A percentile compares a stretch with the other conserved stretches of the same genome.
These are phyloP conservation scores for Gossypium turneri DNA, from an alignment of 345 rosid genomes.

Conservation along the genomic window DNA sequence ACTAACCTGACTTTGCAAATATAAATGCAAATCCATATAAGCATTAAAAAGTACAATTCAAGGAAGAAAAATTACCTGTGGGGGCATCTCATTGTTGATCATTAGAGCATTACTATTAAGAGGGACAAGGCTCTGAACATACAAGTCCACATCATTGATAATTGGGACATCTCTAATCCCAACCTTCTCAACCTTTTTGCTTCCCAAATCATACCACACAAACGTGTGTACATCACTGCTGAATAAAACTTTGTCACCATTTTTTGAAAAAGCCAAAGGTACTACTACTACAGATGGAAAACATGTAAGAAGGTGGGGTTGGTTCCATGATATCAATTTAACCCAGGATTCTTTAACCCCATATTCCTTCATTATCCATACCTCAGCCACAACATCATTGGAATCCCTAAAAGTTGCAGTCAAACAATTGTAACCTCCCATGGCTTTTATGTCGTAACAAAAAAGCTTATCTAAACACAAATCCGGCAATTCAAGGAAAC, in stretches of 20 bases:
- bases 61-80: too few species aligned
- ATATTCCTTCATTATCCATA: slow-evolving; percentile 12
- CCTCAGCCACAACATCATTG: neutral
- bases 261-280: neutral
- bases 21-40: too few species aligned
- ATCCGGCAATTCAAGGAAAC: slow-evolving; percentile 23
- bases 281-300: neutral
- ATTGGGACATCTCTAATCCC: neutral
- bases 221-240: neutral
- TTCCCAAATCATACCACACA: neutral
- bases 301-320: neutral
- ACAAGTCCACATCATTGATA: neutral
- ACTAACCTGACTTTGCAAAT: too few species aligned
- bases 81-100: neutral
- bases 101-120: neutral
- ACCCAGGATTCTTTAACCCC: slow-evolving; percentile 21
- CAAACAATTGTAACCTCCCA: slow-evolving; percentile 28
- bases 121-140: neutral
- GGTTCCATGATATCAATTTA: neutral
- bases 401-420: slow-evolving; percentile 8
- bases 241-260: neutral
- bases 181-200: neutral
- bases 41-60: too few species aligned
- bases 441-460: slow-evolving; percentile 27
- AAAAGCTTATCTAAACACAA: neutral